Base-by-base conservation (phyloP, 768 basidiomycete genomes). In the Vararia minispora region DNA sequence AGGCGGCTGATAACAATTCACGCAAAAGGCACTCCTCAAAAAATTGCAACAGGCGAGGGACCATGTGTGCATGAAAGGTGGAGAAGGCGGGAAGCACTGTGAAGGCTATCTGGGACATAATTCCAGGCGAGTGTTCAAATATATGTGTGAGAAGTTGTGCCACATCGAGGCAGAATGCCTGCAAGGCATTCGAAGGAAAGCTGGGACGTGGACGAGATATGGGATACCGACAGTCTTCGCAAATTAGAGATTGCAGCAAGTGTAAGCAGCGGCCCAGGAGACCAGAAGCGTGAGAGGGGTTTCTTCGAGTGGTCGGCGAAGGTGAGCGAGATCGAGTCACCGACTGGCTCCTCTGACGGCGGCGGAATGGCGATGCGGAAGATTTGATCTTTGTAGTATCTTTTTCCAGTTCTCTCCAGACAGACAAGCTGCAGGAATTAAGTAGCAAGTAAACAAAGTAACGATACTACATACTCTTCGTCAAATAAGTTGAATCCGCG, bases 101-200 rank as follows among this genome's bases (percentile, higher is more conserved):
- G 38, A 77, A 71, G 1, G 72, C 76, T 37, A 88, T 70, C 30
- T 71, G 68, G 5, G 76, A 71, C 31, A 74, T 57, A 16, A 75
- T 59, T 28, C 63, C 58, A 3, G 73, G 64, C 35, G 72, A 68
- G 40, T 67, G 62, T 5, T 64, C 61, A 46, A 80, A 72, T 21
- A 62, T 58, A 41, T 74, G 64, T 17, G 76, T 57, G 18, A 91
- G 66, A 45, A 76, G 71, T 42, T 73, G 72, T 3, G 81, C 81
- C 16, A 88, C 69, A 55, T 87, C 83, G 23, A 91, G 58, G 4
- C 69, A 70, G 21, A 80, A 55, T 1, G 74, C 68, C 49, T 89
- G 87, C n/a, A 91, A 58, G 3, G 83, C 66, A 51, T 85, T 74
- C 3, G 85, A 81, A 11, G 87, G 87, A 21, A 73, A 67, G 0